Base-by-base conservation (phyloP, 306 rosid species). In the Prunus armeniaca region DNA sequence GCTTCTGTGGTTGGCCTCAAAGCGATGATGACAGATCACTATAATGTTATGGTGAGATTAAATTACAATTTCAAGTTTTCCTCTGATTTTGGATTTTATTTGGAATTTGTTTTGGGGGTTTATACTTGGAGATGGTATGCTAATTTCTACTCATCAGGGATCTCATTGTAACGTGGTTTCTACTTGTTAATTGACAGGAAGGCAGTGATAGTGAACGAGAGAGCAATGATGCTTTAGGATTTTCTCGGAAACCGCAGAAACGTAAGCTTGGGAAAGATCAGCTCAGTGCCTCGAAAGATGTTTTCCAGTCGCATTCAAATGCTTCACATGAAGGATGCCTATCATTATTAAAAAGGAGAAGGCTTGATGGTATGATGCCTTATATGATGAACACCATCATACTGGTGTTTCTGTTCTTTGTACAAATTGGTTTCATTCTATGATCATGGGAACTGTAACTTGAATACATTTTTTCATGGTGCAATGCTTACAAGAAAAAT, bases 11-110 rank as follows among this genome's bases (percentile, higher is more conserved):
- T 92, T 81, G 97, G 96, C 80, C 91, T 92, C 66, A 86, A 76
- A 71, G 96, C 93, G 27, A 86, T 87, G 96, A 88, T 91, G 96
- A 87, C 91, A n/a, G 96, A 91, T 80, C 93, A 92, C 82, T 92
- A 90, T 83, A 88, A 87, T 78, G 91, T 87, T 71, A 76, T 88
- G 92, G 97, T 92, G 82, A 83, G 89, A 76, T 60, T 57, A 54
- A 43, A 60, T 47, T 70, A 43, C 17, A 65, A 11, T 20, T 77
- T 61, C 65, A 4, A 76, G 69, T 65, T 63, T 61, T 52, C 30
- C 30, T 60, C 66, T 52, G 57, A 60, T 38, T 72, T 61, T 58
- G 51, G 79, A 34, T 47, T 58, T 15, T 47, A 11, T 45, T 10
- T 9, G 17, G 51, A 43, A 58, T 60, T 30, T 11, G 25, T 30